Evolutionary conservation across 2,329 filamentous ascomycete genomes (phyloP).

Genomic region (Rhynchosporium agropyri): DNA sequence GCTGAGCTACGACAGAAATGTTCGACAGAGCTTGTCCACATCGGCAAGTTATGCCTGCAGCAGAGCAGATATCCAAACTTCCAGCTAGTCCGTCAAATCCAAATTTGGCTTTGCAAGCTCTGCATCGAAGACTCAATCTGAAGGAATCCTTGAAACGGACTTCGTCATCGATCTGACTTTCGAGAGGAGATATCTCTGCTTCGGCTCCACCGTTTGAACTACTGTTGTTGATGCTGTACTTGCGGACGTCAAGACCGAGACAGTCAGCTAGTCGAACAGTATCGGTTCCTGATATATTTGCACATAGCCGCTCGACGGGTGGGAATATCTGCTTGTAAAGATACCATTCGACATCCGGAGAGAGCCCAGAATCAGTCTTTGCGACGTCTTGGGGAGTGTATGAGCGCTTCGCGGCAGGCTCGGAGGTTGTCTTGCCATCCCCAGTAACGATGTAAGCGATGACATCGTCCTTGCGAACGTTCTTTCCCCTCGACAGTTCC

Average conservation of each 20-base stretch:
- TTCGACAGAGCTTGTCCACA: conserved; percentile 69
- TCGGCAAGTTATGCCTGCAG: conserved; percentile 75
- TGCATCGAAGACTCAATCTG: conserved; percentile 77
- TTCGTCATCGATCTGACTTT: conserved; percentile 90
- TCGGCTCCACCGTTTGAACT: conserved; percentile 55
- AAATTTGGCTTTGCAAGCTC: conserved; percentile 72
- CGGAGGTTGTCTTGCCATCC: conserved; percentile 62
- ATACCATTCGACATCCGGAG: conserved; percentile 96
- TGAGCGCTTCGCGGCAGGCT: conserved; percentile 83
- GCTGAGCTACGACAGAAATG: conserved; percentile 79
- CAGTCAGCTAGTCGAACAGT: conserved; percentile 88
- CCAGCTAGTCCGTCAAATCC: conserved; percentile 74
- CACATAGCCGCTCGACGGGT: conserved; percentile 94
- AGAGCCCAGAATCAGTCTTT: conserved; percentile 73
- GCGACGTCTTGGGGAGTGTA: conserved; percentile 83
- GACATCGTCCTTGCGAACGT: conserved; percentile 89
- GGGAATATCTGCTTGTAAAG: conserved; percentile 98
- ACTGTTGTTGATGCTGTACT: conserved; percentile 74
- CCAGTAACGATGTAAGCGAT: conserved; percentile 93
- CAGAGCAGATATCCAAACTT: conserved; percentile 63
- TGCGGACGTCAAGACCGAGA: conserved; percentile 85
- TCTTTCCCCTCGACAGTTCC: conserved; percentile 83
- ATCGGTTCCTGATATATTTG: conserved; percentile 92
- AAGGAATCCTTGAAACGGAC: conserved; percentile 84
- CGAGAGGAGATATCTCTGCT: conserved; percentile 82